phyloP scores from a whole-genome alignment of 805 yeast species.

The Lachancea kluyveri region DNA sequence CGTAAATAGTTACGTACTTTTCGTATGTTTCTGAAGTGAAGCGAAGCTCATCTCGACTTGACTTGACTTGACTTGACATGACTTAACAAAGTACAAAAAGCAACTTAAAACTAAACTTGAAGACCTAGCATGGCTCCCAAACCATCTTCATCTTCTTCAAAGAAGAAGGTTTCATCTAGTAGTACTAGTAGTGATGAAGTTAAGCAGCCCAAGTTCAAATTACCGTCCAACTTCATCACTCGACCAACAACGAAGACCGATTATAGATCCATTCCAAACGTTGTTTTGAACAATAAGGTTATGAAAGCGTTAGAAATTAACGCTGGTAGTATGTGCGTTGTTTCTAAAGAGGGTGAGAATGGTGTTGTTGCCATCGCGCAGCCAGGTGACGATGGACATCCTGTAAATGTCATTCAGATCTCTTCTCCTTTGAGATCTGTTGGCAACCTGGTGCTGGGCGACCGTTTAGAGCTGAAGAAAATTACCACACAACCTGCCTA shows the following conservation, averaged over 20 bases:
- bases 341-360: constrained; percentile 40
- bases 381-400: constrained; percentile 29
- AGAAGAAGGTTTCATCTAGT: constrained; percentile 23
- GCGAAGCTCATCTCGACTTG: too few species aligned
- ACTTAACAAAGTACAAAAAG: too few species aligned
- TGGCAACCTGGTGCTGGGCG: constrained; percentile 43
- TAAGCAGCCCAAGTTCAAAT: constrained; percentile 27
- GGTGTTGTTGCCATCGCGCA: constrained; percentile 42
- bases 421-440: constrained; percentile 40
- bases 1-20: too few species aligned
- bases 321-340: constrained; percentile 40
- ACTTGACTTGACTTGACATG: too few species aligned
- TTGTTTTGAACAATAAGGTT: constrained; percentile 38
- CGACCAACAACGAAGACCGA: constrained; percentile 28
- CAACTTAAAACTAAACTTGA: too few species aligned
- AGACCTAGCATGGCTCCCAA: constrained; percentile 25
- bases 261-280: constrained; percentile 33
- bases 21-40: too few species aligned
- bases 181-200: constrained; percentile 12
- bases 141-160: constrained; percentile 18
- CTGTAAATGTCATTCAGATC: constrained; percentile 39
- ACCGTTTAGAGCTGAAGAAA: constrained; percentile 43
- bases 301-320: constrained; percentile 42
- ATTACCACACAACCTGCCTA: constrained; percentile 43
- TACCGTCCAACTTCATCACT: constrained; percentile 35